A percentile compares a stretch with the other conserved stretches of the same genome.
phyloP scores from a whole-genome alignment of 805 yeast species.

The Saccharomycopsis sp. region DNA sequence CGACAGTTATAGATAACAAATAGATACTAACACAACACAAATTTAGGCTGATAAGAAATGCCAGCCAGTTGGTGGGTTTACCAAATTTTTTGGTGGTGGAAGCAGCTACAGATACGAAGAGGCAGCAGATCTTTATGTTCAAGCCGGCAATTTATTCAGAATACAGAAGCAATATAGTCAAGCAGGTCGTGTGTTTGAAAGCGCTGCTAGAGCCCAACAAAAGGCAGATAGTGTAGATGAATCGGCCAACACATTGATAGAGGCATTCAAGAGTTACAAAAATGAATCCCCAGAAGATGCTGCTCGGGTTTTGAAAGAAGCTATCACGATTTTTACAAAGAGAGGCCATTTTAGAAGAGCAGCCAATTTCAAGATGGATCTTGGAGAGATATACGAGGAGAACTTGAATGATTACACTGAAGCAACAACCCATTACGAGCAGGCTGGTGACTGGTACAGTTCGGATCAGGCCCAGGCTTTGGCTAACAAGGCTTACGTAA shows the following conservation, averaged over 20 bases:
- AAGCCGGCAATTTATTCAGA: constrained; percentile 89
- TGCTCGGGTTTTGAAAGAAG: constrained; percentile 66
- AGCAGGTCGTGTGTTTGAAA: constrained; percentile 81
- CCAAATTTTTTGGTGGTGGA: constrained; percentile 61
- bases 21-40: not conserved
- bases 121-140: constrained; percentile 82
- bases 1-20: not conserved
- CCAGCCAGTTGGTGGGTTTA: constrained; percentile 64
- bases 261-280: constrained; percentile 83
- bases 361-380: constrained; percentile 83
- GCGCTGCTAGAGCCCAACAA: constrained; percentile 76
- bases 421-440: constrained; percentile 77
- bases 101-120: constrained; percentile 69
- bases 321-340: constrained; percentile 76
- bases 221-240: constrained; percentile 78
- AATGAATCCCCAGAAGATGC: constrained; percentile 69
- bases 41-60: constrained; percentile 65
- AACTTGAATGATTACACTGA: constrained; percentile 57
- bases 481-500: constrained; percentile 79
- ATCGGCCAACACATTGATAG: constrained; percentile 83
- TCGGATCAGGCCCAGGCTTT: constrained; percentile 92
- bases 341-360: constrained; percentile 96
- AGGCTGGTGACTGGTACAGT: constrained; percentile 93
- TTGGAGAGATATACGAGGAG: constrained; percentile 80
- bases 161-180: constrained; percentile 61